phyloP scores from a whole-genome alignment of 495 filamentous ascomycete genomes.

The Aspergillus incahuasiensis region DNA sequence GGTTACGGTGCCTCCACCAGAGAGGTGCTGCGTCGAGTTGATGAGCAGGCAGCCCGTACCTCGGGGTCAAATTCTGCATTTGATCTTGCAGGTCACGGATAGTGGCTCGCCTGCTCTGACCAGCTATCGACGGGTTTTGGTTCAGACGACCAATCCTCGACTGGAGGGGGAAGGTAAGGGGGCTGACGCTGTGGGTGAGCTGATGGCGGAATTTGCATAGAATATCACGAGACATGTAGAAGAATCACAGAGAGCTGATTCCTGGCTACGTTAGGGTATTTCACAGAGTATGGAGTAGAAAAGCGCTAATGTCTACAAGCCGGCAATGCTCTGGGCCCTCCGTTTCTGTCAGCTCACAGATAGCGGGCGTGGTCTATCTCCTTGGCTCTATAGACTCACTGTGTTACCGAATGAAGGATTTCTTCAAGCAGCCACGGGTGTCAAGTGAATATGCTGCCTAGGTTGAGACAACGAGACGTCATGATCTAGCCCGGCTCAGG shows the following conservation, averaged over 20 bases:
- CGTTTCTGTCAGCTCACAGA: background rate
- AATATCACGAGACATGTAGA: background rate
- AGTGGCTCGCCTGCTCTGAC: conserved; percentile 30
- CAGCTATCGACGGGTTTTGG: conserved; percentile 37
- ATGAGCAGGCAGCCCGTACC: conserved; percentile 20
- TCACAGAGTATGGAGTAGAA: no score
- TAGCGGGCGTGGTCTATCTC: no score
- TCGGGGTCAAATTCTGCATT: conserved; percentile 32
- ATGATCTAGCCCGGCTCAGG: background rate
- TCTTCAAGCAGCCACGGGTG: no score
- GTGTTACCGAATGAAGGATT: no score
- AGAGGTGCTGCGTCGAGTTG: conserved; percentile 26
- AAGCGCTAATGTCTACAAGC: background rate
- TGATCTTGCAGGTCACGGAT: conserved; percentile 41
- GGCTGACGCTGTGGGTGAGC: conserved; percentile 5
- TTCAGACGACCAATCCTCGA: conserved; percentile 29
- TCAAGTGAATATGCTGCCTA: no score
- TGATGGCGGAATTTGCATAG: conserved; percentile 3
- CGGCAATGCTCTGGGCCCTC: background rate
- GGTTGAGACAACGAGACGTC: no score
- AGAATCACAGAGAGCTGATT: no score
- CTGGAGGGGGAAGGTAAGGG: conserved; percentile 7
- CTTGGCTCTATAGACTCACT: no score
- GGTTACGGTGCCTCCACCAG: conserved; percentile 30
- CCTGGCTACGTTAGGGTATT: no score